phyloP scores from a whole-genome alignment of 2,329 filamentous ascomycete genomes.

The Stemphylium beticola region DNA sequence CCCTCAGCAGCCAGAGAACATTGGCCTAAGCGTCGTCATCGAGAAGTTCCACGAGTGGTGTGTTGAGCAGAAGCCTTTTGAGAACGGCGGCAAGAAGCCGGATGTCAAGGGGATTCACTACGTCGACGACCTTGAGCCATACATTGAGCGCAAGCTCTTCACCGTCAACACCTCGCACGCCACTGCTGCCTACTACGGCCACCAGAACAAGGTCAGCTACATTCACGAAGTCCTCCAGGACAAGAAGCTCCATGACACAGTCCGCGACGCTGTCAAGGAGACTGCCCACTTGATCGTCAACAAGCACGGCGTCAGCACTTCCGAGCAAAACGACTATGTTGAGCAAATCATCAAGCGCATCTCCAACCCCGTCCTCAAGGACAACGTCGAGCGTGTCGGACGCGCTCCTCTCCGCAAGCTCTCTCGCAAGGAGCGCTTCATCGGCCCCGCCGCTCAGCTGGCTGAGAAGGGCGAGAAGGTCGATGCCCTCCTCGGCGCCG shows the following conservation, averaged over 20 bases:
- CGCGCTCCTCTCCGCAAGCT: constrained; percentile 94
- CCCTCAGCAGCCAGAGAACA: constrained; percentile 80
- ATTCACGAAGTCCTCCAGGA: constrained; percentile 90
- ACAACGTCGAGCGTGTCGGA: constrained; percentile 92
- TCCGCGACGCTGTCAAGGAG: constrained; percentile 80
- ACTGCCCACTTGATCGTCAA: constrained; percentile 83
- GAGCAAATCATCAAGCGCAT: constrained; percentile 92
- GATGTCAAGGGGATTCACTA: constrained; percentile 88
- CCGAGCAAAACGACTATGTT: constrained; percentile 85
- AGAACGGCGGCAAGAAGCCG: constrained; percentile 69
- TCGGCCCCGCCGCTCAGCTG: constrained; percentile 87
- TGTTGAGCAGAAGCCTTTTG: constrained; percentile 85
- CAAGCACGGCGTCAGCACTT: constrained; percentile 79
- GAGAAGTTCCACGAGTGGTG: constrained; percentile 99
- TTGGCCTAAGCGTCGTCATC: constrained; percentile 88
- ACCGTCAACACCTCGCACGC: constrained; percentile 99
- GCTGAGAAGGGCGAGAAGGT: constrained; percentile 79
- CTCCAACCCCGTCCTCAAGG: constrained; percentile 90
- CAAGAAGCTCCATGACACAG: constrained; percentile 77
- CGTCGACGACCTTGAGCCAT: constrained; percentile 89
- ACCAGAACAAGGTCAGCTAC: constrained; percentile 82
- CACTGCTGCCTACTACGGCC: constrained; percentile 93
- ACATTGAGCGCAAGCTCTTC: constrained; percentile 99
- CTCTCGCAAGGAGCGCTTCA: constrained; percentile 92
- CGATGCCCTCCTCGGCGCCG: constrained; percentile 76